Base-by-base conservation (phyloP, 441 rosid species). In the Erysimum cheiri region DNA sequence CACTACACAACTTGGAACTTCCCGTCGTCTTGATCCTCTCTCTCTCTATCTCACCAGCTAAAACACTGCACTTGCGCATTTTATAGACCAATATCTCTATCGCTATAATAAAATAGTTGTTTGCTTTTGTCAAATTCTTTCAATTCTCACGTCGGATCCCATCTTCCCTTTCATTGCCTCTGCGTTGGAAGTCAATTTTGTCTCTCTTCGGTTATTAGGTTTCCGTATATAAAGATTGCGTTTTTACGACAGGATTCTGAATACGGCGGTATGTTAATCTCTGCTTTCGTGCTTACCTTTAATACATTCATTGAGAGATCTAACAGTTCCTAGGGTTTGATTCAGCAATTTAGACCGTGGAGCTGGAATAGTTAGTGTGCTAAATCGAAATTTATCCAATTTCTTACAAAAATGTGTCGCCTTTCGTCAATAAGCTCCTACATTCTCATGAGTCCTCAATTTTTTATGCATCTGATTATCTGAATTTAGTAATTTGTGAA, bases 261-360 rank as follows among this genome's bases (percentile, higher is more conserved):
- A n/a, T 52, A 32, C 62, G 36, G 8, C 8, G 69, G 64, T 56
- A 72, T 71, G 63, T 33, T 64, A 43, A 32, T 71, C 29, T 61
- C 62, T 59, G 3, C 32, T 17, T 59, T 28, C 9, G 22, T 58
- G 26, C 9, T 26, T 28, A 7, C 11, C 8, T 60, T 37, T 40
- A 31, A 29, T 36, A 35, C n/a, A n/a, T n/a, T 36, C 28, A 35
- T 46, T 46, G 32, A 35, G 49, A 44, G 64, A 72, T 72, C 43
- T 37, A 26, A 28, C 35, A 19, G 26, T 72, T 71, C 14, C 14
- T 63, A 63, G 57, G 75, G 70, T 44, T 71, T 63, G 24, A 63
- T 26, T 44, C 15, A 41, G 36, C 32, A 22, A 0, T 22, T 22
- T 22, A 22, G 24, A 22, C 24, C 24, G 24, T 22, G 24, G 24